A percentile compares a stretch with the other conserved stretches of the same genome.
Conservation (phyloP, 192 early-diverging fungal genomes). For the Coemansia sp. region DNA sequence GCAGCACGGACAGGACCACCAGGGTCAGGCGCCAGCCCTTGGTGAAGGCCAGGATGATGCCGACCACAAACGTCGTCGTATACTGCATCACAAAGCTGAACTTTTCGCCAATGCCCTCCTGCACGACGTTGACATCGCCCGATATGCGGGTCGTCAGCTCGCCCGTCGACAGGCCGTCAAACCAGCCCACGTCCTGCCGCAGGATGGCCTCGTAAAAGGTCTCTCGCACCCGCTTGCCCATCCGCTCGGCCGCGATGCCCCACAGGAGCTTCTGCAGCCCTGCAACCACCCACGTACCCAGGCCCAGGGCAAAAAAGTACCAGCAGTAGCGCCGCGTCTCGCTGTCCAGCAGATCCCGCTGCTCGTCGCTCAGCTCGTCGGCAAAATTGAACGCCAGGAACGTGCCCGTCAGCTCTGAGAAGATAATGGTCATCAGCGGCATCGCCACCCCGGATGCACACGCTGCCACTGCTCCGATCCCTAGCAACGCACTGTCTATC, state of each 20-base stretch:
- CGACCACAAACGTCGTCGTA: slow-evolving; percentile 61
- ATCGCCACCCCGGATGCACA: slow-evolving; percentile 32
- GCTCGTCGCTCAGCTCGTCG: neutral
- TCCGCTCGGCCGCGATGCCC: slow-evolving; percentile 50
- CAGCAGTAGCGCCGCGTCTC: slow-evolving; percentile 41
- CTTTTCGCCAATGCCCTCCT: slow-evolving; percentile 87
- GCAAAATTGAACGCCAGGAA: slow-evolving; percentile 21
- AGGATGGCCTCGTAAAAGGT: slow-evolving; percentile 71
- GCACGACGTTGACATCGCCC: slow-evolving; percentile 75
- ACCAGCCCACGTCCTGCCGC: slow-evolving; percentile 83
- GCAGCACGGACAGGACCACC: slow-evolving; percentile 72
- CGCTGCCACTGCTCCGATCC: slow-evolving; percentile 33
- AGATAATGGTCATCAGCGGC: slow-evolving; percentile 52
- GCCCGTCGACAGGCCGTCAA: slow-evolving; percentile 71
- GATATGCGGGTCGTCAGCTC: slow-evolving; percentile 83
- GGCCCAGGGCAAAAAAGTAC: slow-evolving; percentile 30
- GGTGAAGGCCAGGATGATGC: slow-evolving; percentile 71
- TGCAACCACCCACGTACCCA: slow-evolving; percentile 17
- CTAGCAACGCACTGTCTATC: slow-evolving; percentile 54
- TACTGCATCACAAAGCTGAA: slow-evolving; percentile 64
- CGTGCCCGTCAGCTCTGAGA: slow-evolving; percentile 18
- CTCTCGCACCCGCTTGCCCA: slow-evolving; percentile 67
- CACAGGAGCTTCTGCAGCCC: slow-evolving; percentile 13
- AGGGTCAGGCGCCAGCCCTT: slow-evolving; percentile 78
- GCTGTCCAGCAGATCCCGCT: slow-evolving; percentile 20